Evolutionary conservation across 73 alveolate genomes (phyloP).

Genomic region (Uronychia binucleata): DNA sequence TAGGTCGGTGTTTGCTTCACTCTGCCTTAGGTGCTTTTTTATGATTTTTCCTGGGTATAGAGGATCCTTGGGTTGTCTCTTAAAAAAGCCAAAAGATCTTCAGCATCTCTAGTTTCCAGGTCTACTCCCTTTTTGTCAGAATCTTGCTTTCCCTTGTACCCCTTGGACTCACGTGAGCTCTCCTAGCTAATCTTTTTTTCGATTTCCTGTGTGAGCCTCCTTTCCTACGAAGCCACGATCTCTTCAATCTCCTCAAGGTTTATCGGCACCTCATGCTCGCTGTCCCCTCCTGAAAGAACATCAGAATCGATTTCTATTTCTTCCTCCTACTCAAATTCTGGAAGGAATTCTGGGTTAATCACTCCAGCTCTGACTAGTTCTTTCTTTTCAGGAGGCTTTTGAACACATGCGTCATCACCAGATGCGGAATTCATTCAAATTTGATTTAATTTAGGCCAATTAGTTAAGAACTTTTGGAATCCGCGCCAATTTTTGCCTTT

Average conservation of each 20-base stretch:
- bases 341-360: neutral
- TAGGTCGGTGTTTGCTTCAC: too few relatives aligned
- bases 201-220: neutral
- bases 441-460: too few relatives aligned
- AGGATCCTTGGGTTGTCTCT: neutral
- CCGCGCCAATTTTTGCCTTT: too few relatives aligned
- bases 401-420: too few relatives aligned
- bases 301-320: neutral
- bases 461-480: too few relatives aligned
- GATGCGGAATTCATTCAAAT: too few relatives aligned
- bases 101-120: neutral
- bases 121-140: neutral
- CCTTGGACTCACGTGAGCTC: neutral
- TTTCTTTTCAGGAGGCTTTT: too few relatives aligned
- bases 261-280: neutral
- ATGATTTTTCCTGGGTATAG: neutral
- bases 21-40: too few relatives aligned
- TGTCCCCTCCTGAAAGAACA: neutral
- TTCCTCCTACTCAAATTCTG: constrained; percentile 16
- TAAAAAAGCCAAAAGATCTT: neutral
- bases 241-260: constrained; percentile 11
- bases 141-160: neutral
- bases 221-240: neutral
- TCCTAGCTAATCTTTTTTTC: neutral
- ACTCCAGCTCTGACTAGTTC: too few relatives aligned